phyloP scores from a whole-genome alignment of 805 yeast species.

The Torulaspora maleeae region DNA sequence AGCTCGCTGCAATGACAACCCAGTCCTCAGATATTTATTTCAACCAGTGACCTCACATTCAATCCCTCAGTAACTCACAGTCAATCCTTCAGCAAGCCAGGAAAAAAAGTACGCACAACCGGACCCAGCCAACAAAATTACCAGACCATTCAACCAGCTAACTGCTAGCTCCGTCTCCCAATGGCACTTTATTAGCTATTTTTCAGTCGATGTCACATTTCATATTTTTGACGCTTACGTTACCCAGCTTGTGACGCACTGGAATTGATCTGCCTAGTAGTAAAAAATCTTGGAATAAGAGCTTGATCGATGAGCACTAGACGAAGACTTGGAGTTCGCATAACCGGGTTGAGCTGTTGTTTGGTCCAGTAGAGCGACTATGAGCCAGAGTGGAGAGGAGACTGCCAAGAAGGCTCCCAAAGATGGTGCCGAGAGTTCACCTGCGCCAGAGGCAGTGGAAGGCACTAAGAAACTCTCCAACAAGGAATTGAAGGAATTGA shows the following conservation, averaged over 20 bases:
- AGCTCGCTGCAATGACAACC: too few relatives aligned
- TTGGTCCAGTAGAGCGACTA: not conserved
- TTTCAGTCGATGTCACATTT: too few relatives aligned
- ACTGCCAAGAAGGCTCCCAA: not conserved
- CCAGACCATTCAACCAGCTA: too few relatives aligned
- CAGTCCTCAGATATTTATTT: too few relatives aligned
- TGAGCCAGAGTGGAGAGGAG: constrained; percentile 4
- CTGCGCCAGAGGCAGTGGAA: constrained; percentile 5
- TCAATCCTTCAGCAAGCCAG: too few relatives aligned
- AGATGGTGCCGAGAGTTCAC: constrained; percentile 3
- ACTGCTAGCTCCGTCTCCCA: too few relatives aligned
- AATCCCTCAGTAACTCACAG: too few relatives aligned
- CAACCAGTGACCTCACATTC: too few relatives aligned
- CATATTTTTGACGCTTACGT: not conserved
- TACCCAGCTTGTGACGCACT: not conserved
- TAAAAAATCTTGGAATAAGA: not conserved
- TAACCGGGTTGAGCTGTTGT: not conserved
- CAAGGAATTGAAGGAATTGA: constrained; percentile 82
- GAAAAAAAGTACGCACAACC: too few relatives aligned
- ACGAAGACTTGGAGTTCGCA: not conserved
- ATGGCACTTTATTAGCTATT: too few relatives aligned
- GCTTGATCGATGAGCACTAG: not conserved
- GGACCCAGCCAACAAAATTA: too few relatives aligned
- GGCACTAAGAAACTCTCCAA: constrained; percentile 47
- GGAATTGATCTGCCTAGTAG: not conserved